Evolutionary conservation across 495 filamentous ascomycete genomes (phyloP).

Genomic region (Pseudevernia furfuracea): DNA sequence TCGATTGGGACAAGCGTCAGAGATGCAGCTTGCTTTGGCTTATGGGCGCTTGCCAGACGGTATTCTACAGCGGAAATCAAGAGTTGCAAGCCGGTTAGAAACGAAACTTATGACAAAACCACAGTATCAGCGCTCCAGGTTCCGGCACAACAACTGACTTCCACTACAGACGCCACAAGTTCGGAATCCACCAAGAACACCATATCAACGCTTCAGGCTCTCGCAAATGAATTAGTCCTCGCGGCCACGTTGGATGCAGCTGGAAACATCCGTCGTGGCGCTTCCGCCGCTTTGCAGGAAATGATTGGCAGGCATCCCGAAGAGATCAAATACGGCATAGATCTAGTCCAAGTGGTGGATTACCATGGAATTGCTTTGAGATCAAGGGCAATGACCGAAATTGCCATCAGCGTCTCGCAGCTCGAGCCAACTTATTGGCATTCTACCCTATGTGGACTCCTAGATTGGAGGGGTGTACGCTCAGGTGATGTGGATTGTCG

Average conservation of each 20-base stretch:
- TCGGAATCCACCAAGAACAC: neutral
- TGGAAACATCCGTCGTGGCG: slow-evolving; percentile 85
- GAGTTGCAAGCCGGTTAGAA: neutral
- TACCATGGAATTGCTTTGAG: slow-evolving; percentile 86
- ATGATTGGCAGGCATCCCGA: slow-evolving; percentile 88
- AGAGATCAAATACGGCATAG: slow-evolving; percentile 69
- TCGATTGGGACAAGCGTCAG: slow-evolving; percentile 90
- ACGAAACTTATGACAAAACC: neutral
- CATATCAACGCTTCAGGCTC: slow-evolving; percentile 34
- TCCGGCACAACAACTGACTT: neutral
- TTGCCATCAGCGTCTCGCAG: slow-evolving; percentile 57
- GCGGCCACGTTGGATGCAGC: slow-evolving; percentile 81
- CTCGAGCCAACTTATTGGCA: slow-evolving; percentile 62
- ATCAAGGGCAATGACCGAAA: slow-evolving; percentile 69
- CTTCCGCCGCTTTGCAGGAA: slow-evolving; percentile 91
- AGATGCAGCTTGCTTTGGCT: slow-evolving; percentile 91
- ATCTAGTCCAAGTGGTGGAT: slow-evolving; percentile 79
- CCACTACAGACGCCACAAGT: neutral
- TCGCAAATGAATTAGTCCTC: slow-evolving; percentile 71
- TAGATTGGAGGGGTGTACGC: slow-evolving; percentile 83
- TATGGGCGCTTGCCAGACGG: slow-evolving; percentile 83
- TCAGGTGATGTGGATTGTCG: slow-evolving; percentile 66
- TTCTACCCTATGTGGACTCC: slow-evolving; percentile 58
- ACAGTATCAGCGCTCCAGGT: neutral
- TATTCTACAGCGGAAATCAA: slow-evolving; percentile 67